Conservation (phyloP, 306 rosid species). For the Arachis stenosperma region DNA sequence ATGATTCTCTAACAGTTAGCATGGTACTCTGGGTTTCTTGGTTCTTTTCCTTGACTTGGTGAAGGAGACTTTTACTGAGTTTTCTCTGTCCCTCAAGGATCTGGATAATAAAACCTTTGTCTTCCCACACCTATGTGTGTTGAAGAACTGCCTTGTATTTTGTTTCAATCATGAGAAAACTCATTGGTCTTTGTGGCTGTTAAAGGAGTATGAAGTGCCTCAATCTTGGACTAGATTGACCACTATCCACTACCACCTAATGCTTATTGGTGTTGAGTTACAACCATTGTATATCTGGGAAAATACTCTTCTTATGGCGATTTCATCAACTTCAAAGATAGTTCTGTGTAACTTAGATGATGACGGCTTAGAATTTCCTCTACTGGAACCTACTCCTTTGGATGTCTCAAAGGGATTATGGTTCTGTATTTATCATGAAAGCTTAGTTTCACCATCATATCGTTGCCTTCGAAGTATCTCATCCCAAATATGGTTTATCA, state of each 20-base stretch:
- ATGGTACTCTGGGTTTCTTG: not conserved
- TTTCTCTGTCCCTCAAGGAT: not conserved
- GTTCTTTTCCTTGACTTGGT: slow-evolving; percentile 22
- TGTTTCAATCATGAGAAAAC: not conserved
- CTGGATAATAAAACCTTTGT: too few relatives aligned
- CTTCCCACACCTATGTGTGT: too few relatives aligned
- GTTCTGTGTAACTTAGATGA: not conserved
- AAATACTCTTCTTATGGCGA: not conserved
- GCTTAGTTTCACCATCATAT: slow-evolving; percentile 14
- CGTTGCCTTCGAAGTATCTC: too few relatives aligned
- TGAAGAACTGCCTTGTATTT: slow-evolving; percentile 19
- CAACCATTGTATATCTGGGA: not conserved
- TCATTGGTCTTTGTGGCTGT: slow-evolving; percentile 25
- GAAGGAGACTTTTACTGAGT: slow-evolving; percentile 17
- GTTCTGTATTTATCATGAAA: slow-evolving; percentile 5
- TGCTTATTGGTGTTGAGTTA: too few relatives aligned
- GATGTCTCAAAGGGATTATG: not conserved
- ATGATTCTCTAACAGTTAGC: too few relatives aligned
- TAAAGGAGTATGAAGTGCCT: slow-evolving; percentile 26
- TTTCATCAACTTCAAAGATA: not conserved
- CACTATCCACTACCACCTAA: not conserved
- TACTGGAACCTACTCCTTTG: not conserved
- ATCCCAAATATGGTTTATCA: too few relatives aligned
- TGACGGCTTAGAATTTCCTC: not conserved
- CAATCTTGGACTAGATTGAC: slow-evolving; percentile 34